phyloP scores from a whole-genome alignment of 805 yeast species.

The Pichia rugopelliculosa region DNA sequence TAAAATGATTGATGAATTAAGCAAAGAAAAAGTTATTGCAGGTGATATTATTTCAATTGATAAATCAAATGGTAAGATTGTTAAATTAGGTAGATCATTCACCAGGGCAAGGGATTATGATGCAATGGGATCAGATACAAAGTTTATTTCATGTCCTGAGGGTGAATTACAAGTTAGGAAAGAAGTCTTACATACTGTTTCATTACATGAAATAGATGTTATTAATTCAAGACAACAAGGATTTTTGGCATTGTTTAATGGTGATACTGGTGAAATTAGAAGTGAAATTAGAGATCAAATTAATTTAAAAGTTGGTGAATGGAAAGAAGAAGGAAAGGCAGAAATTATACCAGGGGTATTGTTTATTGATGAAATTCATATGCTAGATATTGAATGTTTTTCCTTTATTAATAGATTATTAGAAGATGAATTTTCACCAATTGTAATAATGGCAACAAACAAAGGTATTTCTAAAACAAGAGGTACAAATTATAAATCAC shows the following conservation, averaged over 20 bases:
- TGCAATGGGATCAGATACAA: constrained; percentile 86
- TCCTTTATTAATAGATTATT: constrained; percentile 90
- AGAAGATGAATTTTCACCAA: constrained; percentile 87
- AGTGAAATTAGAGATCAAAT: constrained; percentile 66
- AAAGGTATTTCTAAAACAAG: constrained; percentile 88
- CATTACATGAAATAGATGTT: constrained; percentile 91
- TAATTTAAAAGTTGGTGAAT: constrained; percentile 73
- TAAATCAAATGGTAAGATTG: constrained; percentile 95
- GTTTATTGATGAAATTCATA: constrained; percentile 96
- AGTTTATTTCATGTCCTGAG: constrained; percentile 92
- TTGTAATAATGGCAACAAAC: constrained; percentile 93
- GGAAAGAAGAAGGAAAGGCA: constrained; percentile 97
- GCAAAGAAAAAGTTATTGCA: constrained; percentile 82
- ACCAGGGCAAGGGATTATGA: constrained; percentile 98
- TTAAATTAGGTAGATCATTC: constrained; percentile 96
- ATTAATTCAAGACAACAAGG: constrained; percentile 96
- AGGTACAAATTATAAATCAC: constrained; percentile 85
- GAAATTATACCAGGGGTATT: constrained; percentile 96
- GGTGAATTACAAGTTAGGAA: constrained; percentile 98
- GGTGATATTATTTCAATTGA: constrained; percentile 98
- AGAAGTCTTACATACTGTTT: constrained; percentile 95
- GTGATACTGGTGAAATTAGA: constrained; percentile 94
- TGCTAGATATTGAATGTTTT: constrained; percentile 95
- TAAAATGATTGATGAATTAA: constrained; percentile 76
- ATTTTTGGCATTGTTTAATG: constrained; percentile 35